Conservation (phyloP, 805 yeast genomes). For the Candida oleophila region DNA sequence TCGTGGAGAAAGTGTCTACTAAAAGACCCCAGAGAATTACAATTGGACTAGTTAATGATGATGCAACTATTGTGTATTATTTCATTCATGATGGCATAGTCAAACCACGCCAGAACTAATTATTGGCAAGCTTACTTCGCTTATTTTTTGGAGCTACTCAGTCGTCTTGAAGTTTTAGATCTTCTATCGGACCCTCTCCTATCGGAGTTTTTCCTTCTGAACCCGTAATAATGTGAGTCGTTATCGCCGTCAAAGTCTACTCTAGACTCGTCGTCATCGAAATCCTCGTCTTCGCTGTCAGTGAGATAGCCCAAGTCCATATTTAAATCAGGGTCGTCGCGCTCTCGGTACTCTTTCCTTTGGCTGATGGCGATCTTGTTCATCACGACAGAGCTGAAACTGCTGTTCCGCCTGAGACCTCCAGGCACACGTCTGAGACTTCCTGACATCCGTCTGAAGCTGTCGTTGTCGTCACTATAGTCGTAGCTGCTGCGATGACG, state of each 20-base stretch:
- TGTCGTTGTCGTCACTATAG: background rate
- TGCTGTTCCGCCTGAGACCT: constrained; percentile 6
- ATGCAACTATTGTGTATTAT: constrained; percentile 72
- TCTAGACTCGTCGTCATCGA: constrained; percentile 5
- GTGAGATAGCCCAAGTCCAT: constrained; percentile 14
- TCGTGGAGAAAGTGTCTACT: constrained; percentile 13
- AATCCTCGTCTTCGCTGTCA: constrained; percentile 3
- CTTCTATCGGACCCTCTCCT: background rate
- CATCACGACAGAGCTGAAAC: constrained; percentile 15
- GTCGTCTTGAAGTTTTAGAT: background rate
- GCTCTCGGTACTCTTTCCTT: constrained; percentile 2
- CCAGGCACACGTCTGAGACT: background rate
- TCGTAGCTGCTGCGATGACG: background rate
- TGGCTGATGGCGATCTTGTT: constrained; percentile 13
- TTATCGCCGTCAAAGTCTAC: constrained; percentile 1
- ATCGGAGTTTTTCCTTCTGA: background rate
- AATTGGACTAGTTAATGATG: constrained; percentile 57
- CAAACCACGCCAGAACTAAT: constrained; percentile 56
- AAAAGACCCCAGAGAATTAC: constrained; percentile 46
- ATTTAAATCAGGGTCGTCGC: constrained; percentile 2
- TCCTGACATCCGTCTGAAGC: background rate
- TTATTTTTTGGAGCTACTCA: background rate
- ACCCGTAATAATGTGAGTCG: constrained; percentile 1
- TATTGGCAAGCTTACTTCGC: constrained; percentile 2
- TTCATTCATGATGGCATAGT: constrained; percentile 64